Evolutionary conservation across 345 rosid genomes (phyloP).

Genomic region (Syzygium aromaticum): DNA sequence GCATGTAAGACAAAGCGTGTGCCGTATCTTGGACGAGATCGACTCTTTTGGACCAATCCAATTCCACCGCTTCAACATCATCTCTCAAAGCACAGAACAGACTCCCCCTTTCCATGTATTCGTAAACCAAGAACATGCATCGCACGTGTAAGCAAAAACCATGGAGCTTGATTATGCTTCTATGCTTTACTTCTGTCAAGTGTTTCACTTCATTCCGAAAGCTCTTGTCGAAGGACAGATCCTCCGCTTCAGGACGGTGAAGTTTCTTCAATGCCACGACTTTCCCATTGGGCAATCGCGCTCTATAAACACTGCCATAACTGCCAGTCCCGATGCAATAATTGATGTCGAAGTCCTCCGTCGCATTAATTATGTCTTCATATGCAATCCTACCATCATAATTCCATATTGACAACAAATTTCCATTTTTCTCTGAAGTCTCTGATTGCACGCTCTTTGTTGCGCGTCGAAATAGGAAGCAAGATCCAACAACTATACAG

Average conservation of each 20-base stretch:
- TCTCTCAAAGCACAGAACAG: neutral
- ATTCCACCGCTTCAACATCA: neutral
- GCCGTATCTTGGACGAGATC: neutral
- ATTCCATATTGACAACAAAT: neutral
- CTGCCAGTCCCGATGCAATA: slow-evolving; percentile 23
- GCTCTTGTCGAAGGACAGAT: neutral
- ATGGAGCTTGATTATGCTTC: slow-evolving; percentile 7
- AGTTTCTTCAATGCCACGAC: slow-evolving; percentile 8
- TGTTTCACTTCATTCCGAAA: neutral
- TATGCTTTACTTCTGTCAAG: slow-evolving; percentile 5
- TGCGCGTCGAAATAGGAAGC: neutral
- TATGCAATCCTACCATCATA: slow-evolving; percentile 14
- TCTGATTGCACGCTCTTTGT: neutral
- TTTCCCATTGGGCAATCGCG: neutral
- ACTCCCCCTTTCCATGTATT: slow-evolving; percentile 5
- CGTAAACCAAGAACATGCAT: slow-evolving; percentile 4
- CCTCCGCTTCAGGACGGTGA: neutral
- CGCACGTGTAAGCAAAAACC: neutral
- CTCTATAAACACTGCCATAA: slow-evolving; percentile 17
- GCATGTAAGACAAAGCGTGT: slow-evolving; percentile 6
- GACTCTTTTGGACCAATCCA: slow-evolving; percentile 4
- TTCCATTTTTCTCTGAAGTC: neutral
- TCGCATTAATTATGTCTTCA: slow-evolving; percentile 9
- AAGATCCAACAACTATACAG: too few species aligned
- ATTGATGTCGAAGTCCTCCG: slow-evolving; percentile 5